Conservation (phyloP, 2,329 filamentous ascomycete species). For the Neospermospora avenae region DNA sequence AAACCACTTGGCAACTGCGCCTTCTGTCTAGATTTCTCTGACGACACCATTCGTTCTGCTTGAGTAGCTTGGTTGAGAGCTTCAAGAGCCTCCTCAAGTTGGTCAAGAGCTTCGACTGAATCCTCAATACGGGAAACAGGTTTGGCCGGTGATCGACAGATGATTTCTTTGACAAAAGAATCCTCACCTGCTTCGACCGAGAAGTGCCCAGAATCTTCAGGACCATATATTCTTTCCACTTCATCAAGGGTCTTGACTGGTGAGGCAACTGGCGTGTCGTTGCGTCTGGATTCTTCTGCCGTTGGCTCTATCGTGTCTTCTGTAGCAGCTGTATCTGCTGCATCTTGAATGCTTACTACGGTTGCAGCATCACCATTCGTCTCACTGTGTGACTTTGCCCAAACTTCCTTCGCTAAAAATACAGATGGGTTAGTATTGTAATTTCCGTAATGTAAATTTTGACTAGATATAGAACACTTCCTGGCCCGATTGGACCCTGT, state of each 20-base stretch:
- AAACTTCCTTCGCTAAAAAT: constrained; percentile 27
- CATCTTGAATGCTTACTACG: background rate
- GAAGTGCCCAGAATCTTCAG: constrained; percentile 5
- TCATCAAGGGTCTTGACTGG: constrained; percentile 30
- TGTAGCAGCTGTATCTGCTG: background rate
- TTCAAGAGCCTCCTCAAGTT: constrained; percentile 59
- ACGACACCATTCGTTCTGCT: constrained; percentile 26
- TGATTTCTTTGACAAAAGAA: constrained; percentile 39
- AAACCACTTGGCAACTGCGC: background rate
- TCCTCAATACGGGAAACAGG: constrained; percentile 54
- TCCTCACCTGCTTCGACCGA: constrained; percentile 27
- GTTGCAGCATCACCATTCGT: background rate
- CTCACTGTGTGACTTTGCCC: constrained; percentile 11
- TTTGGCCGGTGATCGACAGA: constrained; percentile 37
- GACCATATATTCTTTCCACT: constrained; percentile 24
- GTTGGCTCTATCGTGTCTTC: background rate
- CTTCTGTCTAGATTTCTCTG: constrained; percentile 18
- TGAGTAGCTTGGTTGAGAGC: constrained; percentile 31
- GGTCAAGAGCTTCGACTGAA: constrained; percentile 59
- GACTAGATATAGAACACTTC: constrained; percentile 7
- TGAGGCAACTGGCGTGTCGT: constrained; percentile 11
- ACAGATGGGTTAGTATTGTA: constrained; percentile 23
- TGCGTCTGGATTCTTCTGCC: background rate
- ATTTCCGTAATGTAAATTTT: background rate
- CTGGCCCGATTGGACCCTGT: constrained; percentile 11